These are phyloP conservation scores for Nicotiana sylvestris DNA, from an alignment of 257 asterid species.

Conservation along the genomic window DNA sequence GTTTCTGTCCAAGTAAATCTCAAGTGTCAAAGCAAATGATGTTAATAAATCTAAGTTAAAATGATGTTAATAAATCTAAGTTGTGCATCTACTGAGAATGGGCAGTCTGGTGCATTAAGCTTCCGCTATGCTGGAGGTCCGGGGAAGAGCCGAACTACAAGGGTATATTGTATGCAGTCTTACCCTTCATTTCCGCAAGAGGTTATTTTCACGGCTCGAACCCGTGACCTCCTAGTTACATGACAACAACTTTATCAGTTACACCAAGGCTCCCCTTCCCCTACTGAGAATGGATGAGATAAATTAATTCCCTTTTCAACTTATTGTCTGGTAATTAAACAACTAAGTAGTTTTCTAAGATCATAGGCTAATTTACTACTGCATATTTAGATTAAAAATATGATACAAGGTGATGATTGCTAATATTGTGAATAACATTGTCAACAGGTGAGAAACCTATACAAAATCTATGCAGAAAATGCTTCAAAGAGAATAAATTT, in stretches of 20 bases:
- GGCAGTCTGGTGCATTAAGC: too few species aligned
- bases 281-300: too few species aligned
- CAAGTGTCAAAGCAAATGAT: not conserved
- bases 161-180: too few species aligned
- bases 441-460: constrained; percentile 21
- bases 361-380: not conserved
- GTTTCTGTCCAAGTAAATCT: not conserved
- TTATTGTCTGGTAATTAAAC: not conserved
- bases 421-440: not conserved
- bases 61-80: not conserved
- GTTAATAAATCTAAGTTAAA: not conserved
- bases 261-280: too few species aligned
- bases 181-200: too few species aligned
- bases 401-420: not conserved
- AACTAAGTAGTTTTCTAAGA: not conserved
- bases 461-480: constrained; percentile 43
- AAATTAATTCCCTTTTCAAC: not conserved
- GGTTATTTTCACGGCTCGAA: too few species aligned
- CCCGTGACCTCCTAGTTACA: too few species aligned
- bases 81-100: not conserved
- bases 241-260: too few species aligned
- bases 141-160: too few species aligned
- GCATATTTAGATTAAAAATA: not conserved
- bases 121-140: too few species aligned
- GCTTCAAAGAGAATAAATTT: constrained; percentile 47